Evolutionary conservation across 805 yeast genomes (phyloP).

Genomic region (Hanseniaspora thailandica): DNA sequence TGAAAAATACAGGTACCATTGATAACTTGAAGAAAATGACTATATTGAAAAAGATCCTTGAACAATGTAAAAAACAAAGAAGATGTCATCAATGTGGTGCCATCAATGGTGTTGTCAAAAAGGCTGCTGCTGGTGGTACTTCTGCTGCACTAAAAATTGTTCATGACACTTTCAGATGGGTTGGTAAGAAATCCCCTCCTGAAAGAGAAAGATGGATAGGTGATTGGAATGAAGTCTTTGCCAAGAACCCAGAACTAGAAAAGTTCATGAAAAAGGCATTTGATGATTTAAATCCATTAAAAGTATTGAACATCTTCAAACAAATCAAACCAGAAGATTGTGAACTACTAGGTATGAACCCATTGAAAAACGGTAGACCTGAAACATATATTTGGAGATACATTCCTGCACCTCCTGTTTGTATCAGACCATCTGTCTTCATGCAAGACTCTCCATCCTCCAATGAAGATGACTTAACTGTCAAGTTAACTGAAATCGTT

Average conservation of each 20-base stretch:
- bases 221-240: constrained; percentile 65
- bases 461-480: constrained; percentile 95
- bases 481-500: constrained; percentile 87
- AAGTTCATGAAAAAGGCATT: constrained; percentile 73
- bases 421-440: constrained; percentile 92
- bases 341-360: constrained; percentile 81
- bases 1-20: constrained; percentile 65
- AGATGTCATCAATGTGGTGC: constrained; percentile 80
- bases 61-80: constrained; percentile 91
- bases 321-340: constrained; percentile 79
- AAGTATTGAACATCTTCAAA: constrained; percentile 76
- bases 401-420: constrained; percentile 97
- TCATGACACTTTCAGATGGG: constrained; percentile 92
- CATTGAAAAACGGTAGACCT: constrained; percentile 73
- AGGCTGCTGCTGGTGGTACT: constrained; percentile 83
- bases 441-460: constrained; percentile 82
- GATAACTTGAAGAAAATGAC: constrained; percentile 91
- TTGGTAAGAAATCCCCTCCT: constrained; percentile 76
- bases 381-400: constrained; percentile 96
- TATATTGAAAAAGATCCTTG: constrained; percentile 65
- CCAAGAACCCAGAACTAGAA: constrained; percentile 76
- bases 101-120: constrained; percentile 91
- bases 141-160: constrained; percentile 90
- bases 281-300: constrained; percentile 89
- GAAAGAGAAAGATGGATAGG: constrained; percentile 82